Evolutionary conservation across 1,139 yeast species (phyloP), one percentile per base, ranked within the genome.

Genomic region (Blastobotrys buckinghamii): DNA sequence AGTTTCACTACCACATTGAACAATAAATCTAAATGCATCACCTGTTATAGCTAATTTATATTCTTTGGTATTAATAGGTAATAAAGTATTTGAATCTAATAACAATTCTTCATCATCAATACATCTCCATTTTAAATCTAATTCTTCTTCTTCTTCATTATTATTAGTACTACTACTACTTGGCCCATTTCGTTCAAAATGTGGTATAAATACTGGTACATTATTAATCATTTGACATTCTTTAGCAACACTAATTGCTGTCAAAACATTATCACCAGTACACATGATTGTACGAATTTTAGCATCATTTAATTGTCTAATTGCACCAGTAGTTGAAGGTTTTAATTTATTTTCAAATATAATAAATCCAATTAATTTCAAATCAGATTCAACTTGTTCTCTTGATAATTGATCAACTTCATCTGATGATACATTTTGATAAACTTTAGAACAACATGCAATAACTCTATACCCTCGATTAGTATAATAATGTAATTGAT

Each of bases 381-480:
- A 69, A 33, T 79, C 77, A 3, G 73, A 64, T 66, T 92, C 99
- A 17, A 82, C 79, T 19, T 74, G 77, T 10, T 77, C 82, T 57
- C 98, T 75, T 8, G 74, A 62, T 6, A 68, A 54, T 48, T 56
- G 32, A 34, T 53, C 53, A 50, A 54, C 52, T 50, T 57, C 51
- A 69, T 45, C 67, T 55, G 40, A 68, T 10, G 74, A 66, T 38
- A 67, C 68, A 39, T 69, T 57, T 32, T 69, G 68, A 51, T 77
- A 59, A 2, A 64, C 62, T 59, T 84, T 87, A 44, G 84, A 78
- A 0, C 96, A 97, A 66, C 96, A 84, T 0, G 97, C 97, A 66
- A 92, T 92, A 1, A 92, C 97, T 63, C 99, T 79, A 63, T 81
- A 89, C 0, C 99, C 99, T 47, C 82, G 79, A 62, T 89, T 97